Base-by-base conservation (phyloP, 225 moss, liverwort and hornwort species). In the Sphagnum contortum region DNA sequence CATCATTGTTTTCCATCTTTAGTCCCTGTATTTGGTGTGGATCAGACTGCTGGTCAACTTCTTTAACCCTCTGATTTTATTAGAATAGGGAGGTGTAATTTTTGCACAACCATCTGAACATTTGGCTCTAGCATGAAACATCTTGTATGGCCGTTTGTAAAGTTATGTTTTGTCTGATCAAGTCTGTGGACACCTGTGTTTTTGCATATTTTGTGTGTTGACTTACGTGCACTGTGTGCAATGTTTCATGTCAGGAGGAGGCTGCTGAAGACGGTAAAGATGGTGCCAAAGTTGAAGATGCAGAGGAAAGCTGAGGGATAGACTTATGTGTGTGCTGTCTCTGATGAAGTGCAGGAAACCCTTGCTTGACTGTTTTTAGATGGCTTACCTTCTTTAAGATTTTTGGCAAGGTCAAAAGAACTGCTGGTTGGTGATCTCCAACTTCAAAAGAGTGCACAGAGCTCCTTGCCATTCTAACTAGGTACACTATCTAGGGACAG, bases 201-300 rank as follows among this genome's bases (percentile, higher is more conserved):
- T 58, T 2, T 44, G 14, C 10, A 6, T 13, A 5, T 58, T 58
- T 44, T 13, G 6, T 58, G 58, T 44, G 5, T 3, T 3, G 3
- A 6, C 11, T 58, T 58, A 58, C 5, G 14, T 29, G 6, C 6
- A 3, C 3, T 58, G 7, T 13, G 45, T 68, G 51, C 3, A 9
- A 50, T 50, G 4, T 6, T 58, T 49, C 0, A 4, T 44, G 29
- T 58, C 68, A 68, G 68, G 68, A 68, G 57, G 68, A 68, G 1
- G 60, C 44, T 44, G 68, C 60, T 60, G 68, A 68, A 2, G 68
- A 68, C 1, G 59, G 68, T 8, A 68, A 68, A 9, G 68, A 68
- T 8, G 67, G 44, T 14, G 59, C 68, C 2, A 68, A 68, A 8
- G 53, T 54, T 6, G 68, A 68, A 12, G 68, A 61, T 50, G 67